phyloP scores from a whole-genome alignment of 2,329 filamentous ascomycete species.

The Penicillium janthinellum region DNA sequence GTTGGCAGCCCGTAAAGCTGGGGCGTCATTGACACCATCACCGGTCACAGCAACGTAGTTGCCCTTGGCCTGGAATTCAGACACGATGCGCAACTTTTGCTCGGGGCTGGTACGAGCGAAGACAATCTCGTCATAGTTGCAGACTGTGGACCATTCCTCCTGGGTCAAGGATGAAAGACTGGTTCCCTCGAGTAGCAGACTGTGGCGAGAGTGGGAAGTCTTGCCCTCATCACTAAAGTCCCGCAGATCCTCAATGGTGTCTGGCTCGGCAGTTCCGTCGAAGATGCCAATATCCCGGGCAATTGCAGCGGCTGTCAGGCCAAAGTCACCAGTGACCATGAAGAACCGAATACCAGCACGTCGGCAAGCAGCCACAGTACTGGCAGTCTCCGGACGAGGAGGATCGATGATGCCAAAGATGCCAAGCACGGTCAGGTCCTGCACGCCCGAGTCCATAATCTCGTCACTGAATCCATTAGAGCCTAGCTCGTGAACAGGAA shows the following conservation, averaged over 20 bases:
- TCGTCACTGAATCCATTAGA: constrained; percentile 57
- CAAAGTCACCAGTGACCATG: constrained; percentile 49
- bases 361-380: constrained; percentile 39
- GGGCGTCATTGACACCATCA: constrained; percentile 42
- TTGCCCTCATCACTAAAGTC: constrained; percentile 30
- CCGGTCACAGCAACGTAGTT: constrained; percentile 47
- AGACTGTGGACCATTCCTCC: constrained; percentile 68
- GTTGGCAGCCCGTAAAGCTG: constrained; percentile 36
- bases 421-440: constrained; percentile 53
- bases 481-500: constrained; percentile 43
- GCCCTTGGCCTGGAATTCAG: constrained; percentile 42
- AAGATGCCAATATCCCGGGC: constrained; percentile 46
- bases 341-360: constrained; percentile 45
- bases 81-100: constrained; percentile 47
- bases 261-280: constrained; percentile 51
- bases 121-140: constrained; percentile 55
- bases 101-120: constrained; percentile 49
- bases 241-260: constrained; percentile 58
- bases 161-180: constrained; percentile 68
- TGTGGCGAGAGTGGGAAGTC: constrained; percentile 38
- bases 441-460: constrained; percentile 43
- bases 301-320: constrained; percentile 44
- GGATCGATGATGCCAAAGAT: constrained; percentile 54
- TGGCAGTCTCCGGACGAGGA: constrained; percentile 37
- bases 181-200: constrained; percentile 66